Percentiles rank a stretch among this genome's conserved stretches.
Evolutionary conservation across 1,139 yeast species (phyloP).

Genomic region (Sugiyamaella novakii): DNA sequence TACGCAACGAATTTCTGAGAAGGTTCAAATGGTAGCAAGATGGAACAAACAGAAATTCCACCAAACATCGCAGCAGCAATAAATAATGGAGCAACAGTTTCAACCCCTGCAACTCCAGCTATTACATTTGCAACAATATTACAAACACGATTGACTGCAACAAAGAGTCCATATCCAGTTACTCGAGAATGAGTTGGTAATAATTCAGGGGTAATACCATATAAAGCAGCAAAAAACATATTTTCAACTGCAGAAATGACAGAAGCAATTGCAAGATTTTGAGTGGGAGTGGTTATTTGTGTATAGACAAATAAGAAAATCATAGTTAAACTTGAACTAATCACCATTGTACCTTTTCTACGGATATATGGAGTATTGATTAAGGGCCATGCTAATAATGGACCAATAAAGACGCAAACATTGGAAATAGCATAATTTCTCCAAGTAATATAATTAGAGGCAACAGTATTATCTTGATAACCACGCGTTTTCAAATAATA

Average conservation of each 20-base stretch:
- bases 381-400: conserved; percentile 52
- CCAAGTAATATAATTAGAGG: conserved; percentile 49
- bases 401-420: conserved; percentile 56
- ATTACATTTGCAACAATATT: conserved; percentile 55
- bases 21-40: conserved; percentile 50
- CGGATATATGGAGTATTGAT: conserved; percentile 51
- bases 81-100: conserved; percentile 55
- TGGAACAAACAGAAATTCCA: conserved; percentile 46
- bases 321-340: conserved; percentile 58
- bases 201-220: conserved; percentile 61
- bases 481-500: conserved; percentile 52
- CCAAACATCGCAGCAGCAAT: conserved; percentile 58
- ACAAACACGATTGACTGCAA: conserved; percentile 50
- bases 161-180: conserved; percentile 55
- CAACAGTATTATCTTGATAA: conserved; percentile 44
- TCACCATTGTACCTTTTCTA: conserved; percentile 56
- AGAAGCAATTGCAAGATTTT: conserved; percentile 56
- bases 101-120: conserved; percentile 49
- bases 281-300: conserved; percentile 51
- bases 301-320: conserved; percentile 60
- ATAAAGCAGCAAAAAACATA: conserved; percentile 56
- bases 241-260: conserved; percentile 53
- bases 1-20: conserved; percentile 37
- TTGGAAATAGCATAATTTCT: conserved; percentile 56
- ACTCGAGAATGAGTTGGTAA: conserved; percentile 58